Percentiles rank a stretch among this genome's conserved stretches.
These are phyloP conservation scores for Crucihimalaya himalaica DNA, from an alignment of 345 rosid species.

Conservation along the genomic window DNA sequence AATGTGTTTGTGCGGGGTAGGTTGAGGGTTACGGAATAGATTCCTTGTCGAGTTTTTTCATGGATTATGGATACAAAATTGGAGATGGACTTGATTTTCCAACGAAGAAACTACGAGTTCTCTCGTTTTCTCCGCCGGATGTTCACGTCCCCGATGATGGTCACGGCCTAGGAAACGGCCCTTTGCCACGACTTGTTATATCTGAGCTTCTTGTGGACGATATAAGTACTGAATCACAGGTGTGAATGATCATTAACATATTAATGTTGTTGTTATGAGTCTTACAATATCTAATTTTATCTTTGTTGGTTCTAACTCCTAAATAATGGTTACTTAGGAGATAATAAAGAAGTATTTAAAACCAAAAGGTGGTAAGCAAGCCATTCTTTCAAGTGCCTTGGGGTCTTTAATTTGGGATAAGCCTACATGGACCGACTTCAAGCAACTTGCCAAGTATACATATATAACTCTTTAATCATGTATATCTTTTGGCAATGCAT, in stretches of 20 bases:
- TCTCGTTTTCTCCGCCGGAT: conserved; percentile 84
- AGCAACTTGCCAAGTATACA: conserved; percentile 56
- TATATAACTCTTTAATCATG: background rate
- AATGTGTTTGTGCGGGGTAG: conserved; percentile 31
- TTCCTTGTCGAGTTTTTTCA: conserved; percentile 70
- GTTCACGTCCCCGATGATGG: conserved; percentile 42
- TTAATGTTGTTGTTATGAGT: background rate
- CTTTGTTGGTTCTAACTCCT: background rate
- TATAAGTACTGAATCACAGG: conserved; percentile 74
- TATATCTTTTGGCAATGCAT: background rate
- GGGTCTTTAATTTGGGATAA: conserved; percentile 83
- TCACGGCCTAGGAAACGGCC: conserved; percentile 58
- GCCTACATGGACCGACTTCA: conserved; percentile 72
- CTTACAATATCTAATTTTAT: conserved; percentile 4
- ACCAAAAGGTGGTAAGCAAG: conserved; percentile 37
- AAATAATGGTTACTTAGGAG: conserved; percentile 47
- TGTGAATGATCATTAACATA: background rate
- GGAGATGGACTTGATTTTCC: conserved; percentile 73
- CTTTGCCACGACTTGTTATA: conserved; percentile 76
- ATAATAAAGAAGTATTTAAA: conserved; percentile 64
- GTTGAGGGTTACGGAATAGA: conserved; percentile 76
- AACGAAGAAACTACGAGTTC: conserved; percentile 69
- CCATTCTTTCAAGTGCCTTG: conserved; percentile 73
- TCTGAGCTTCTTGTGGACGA: conserved; percentile 84
- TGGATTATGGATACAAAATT: conserved; percentile 72